These are phyloP conservation scores for Volvox reticuliferus DNA, from an alignment of 139 green algal genomes.

Conservation along the genomic window DNA sequence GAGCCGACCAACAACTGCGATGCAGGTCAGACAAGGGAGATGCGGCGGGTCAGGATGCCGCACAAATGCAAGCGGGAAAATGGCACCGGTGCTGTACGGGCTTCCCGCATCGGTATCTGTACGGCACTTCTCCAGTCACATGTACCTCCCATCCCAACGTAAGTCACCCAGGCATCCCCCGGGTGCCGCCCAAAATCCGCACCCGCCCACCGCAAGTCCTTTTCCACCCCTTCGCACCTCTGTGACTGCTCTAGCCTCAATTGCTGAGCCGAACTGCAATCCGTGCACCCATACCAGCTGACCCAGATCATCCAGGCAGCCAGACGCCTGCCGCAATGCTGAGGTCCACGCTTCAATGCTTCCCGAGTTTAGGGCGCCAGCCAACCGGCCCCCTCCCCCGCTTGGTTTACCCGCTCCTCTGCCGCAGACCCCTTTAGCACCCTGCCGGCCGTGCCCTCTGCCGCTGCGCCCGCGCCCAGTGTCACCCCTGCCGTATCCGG, in stretches of 20 bases:
- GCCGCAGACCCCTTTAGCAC: not conserved
- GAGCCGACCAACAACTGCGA: not conserved
- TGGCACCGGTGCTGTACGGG: no score
- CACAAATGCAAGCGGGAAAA: no score
- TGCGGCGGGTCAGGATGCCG: no score
- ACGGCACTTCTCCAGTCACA: no score
- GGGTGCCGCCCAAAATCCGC: no score
- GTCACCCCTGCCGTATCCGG: not conserved
- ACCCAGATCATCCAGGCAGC: constrained; percentile 29
- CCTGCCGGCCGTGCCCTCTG: not conserved
- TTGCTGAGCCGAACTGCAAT: not conserved
- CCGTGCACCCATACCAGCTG: not conserved
- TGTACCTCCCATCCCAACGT: no score
- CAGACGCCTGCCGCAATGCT: constrained; percentile 3
- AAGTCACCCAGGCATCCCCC: no score
- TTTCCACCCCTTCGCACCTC: not conserved
- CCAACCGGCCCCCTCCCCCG: not conserved
- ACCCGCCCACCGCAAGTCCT: no score
- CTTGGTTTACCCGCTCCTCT: not conserved
- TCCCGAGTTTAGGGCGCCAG: not conserved
- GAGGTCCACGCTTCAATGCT: not conserved
- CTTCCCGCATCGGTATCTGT: no score
- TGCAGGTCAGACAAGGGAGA: no score
- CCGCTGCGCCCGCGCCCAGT: not conserved
- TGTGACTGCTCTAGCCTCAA: not conserved